These are phyloP conservation scores for Balakata baccata DNA, from an alignment of 345 rosid genomes.

Conservation along the genomic window DNA sequence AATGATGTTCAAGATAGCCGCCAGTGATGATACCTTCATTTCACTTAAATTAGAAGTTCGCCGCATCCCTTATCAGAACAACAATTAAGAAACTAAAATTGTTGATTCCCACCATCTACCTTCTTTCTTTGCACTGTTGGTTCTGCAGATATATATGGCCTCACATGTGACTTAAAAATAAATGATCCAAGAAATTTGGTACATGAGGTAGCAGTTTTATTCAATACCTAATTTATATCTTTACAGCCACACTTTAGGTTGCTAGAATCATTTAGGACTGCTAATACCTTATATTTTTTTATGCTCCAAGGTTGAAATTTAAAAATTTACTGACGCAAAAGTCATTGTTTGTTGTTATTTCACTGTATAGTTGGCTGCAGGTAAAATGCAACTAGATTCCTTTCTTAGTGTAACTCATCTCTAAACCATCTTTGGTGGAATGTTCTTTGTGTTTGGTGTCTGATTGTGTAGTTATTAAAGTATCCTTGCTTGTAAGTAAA, in stretches of 20 bases:
- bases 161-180: neutral
- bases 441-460: neutral
- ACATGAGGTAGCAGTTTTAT: neutral
- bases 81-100: neutral
- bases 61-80: neutral
- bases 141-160: too few species aligned
- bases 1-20: neutral
- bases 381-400: neutral
- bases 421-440: neutral
- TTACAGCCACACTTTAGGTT: neutral
- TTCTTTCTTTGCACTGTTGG: neutral
- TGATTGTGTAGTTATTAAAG: neutral
- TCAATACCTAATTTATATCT: neutral
- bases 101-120: neutral
- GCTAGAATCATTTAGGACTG: neutral
- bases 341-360: too few species aligned
- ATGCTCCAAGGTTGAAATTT: neutral
- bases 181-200: neutral
- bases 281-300: neutral
- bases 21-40: neutral
- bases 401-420: neutral
- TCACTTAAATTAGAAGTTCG: neutral
- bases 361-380: neutral
- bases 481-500: neutral
- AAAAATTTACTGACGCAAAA: neutral